Evolutionary conservation across 768 basidiomycete species (phyloP).

Genomic region (Cystobasidium onofrii): DNA sequence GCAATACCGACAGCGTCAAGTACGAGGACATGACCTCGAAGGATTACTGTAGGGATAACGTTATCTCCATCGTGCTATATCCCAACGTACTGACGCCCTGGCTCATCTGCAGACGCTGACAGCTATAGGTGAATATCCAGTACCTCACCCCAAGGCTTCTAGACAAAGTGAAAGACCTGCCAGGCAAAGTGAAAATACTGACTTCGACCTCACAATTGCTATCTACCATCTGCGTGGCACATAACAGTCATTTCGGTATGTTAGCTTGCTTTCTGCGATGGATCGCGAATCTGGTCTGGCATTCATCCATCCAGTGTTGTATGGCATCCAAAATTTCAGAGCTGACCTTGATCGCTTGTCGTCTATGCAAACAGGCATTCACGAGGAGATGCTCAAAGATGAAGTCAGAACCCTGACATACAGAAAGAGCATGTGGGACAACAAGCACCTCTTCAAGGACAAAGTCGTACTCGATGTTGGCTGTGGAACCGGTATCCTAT

Average conservation of each 20-base stretch:
- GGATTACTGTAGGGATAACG: slow-evolving; percentile 23
- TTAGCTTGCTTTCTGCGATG: background rate
- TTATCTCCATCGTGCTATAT: background rate
- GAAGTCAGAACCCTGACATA: slow-evolving; percentile 89
- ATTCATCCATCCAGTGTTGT: too few relatives aligned
- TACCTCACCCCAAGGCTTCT: background rate
- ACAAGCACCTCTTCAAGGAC: slow-evolving; percentile 80
- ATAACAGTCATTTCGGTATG: slow-evolving; percentile 29
- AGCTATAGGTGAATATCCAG: slow-evolving; percentile 6
- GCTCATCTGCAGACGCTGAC: slow-evolving; percentile 17
- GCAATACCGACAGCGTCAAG: background rate
- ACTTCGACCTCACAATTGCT: background rate
- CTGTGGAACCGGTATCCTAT: slow-evolving; percentile 74
- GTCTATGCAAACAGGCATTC: slow-evolving; percentile 40
- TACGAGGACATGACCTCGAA: slow-evolving; percentile 31
- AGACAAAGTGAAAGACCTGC: background rate
- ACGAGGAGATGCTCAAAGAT: slow-evolving; percentile 96
- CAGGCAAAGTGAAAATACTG: background rate
- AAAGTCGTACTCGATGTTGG: slow-evolving; percentile 97
- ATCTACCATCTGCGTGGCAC: background rate
- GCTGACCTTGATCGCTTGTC: slow-evolving; percentile 14
- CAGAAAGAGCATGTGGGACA: slow-evolving; percentile 87
- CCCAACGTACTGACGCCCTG: background rate
- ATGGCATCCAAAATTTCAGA: slow-evolving; percentile 9
- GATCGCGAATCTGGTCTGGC: too few relatives aligned